These are phyloP conservation scores for Metschnikowia borealis DNA, from an alignment of 805 yeast genomes.

Conservation along the genomic window DNA sequence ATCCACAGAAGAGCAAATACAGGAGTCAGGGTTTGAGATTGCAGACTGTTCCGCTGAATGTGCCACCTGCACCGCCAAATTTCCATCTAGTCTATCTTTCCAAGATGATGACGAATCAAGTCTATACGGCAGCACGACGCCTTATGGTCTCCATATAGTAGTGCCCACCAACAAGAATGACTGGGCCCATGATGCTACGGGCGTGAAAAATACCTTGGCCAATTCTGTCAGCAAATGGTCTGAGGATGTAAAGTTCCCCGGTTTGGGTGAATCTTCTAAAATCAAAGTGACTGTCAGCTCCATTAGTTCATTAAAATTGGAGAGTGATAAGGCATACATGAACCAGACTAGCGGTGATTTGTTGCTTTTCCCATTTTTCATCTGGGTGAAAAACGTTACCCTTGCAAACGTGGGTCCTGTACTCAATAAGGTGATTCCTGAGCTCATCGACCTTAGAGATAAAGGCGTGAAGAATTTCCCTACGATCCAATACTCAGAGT, in stretches of 20 bases:
- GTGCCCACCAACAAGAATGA: slow-evolving; percentile 82
- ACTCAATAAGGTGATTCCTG: slow-evolving; percentile 42
- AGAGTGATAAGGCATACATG: slow-evolving; percentile 40
- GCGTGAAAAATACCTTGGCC: slow-evolving; percentile 42
- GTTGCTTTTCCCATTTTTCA: slow-evolving; percentile 67
- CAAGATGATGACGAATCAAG: slow-evolving; percentile 36
- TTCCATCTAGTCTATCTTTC: slow-evolving; percentile 49
- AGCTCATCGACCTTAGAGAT: slow-evolving; percentile 27
- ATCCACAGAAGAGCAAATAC: slow-evolving; percentile 12
- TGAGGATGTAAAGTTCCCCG: slow-evolving; percentile 15
- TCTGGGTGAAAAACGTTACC: slow-evolving; percentile 57
- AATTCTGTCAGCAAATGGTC: slow-evolving; percentile 40
- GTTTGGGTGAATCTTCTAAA: slow-evolving; percentile 20
- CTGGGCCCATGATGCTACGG: slow-evolving; percentile 77
- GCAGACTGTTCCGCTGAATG: slow-evolving; percentile 55
- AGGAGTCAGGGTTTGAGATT: slow-evolving; percentile 26
- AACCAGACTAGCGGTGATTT: slow-evolving; percentile 52
- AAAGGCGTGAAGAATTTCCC: slow-evolving; percentile 9
- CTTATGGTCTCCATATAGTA: slow-evolving; percentile 66
- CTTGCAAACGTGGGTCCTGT: slow-evolving; percentile 41
- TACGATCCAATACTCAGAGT: slow-evolving; percentile 6
- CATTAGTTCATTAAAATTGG: slow-evolving; percentile 41
- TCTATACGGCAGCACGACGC: slow-evolving; percentile 68
- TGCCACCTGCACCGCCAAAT: slow-evolving; percentile 47
- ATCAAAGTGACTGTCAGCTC: slow-evolving; percentile 56